Evolutionary conservation across 2,329 filamentous ascomycete species (phyloP), one percentile per base, ranked within the genome.

Genomic region (Arthrobotrys megalospora): DNA sequence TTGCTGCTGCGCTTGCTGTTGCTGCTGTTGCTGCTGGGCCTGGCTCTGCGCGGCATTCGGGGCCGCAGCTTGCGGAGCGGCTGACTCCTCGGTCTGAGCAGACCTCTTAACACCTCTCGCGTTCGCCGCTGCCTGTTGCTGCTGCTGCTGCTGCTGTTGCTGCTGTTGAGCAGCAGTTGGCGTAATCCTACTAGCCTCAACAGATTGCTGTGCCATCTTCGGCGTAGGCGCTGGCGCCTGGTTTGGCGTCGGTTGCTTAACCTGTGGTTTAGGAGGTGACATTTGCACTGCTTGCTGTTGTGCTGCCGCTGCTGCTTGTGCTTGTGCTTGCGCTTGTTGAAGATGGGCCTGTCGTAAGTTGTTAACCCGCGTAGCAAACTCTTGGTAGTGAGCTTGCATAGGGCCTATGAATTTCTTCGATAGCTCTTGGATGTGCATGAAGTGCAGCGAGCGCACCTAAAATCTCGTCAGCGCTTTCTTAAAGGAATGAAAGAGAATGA

Each of bases 371-470:
- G 38, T 66, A 6, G 52, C 58, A 32, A 77, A 77, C 28, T 77
- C 72, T 19, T 77, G 72, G 45, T 70, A 77, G 4, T 69, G 65
- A 16, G 19, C 32, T 28, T 63, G 64, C 71, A 69, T 69, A 1
- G 62, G 71, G n/a, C 60, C 58, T 6, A 47, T 21, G 19, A 68
- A 68, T 24, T 73, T 78, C 52, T 66, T 71, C 12, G 67, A 55
- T 60, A 78, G 60, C 19, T 78, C 75, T 14, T 71, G 75, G 6
- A 78, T 50, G 14, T 78, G 75, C n/a, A 78, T 47, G n/a, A 72
- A 78, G 28, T 78, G 75, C 62, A 72, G 34, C 48, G 71, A 69
- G 14, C 68, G 67, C 1, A 78, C 67, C 75, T 78, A 64, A 50
- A n/a, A 47, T 48, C 6, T 24, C 6, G 24, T 50, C 5, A 28